phyloP scores from a whole-genome alignment of 176 grass and related monocot species.

The Tillandsia fasciculata region DNA sequence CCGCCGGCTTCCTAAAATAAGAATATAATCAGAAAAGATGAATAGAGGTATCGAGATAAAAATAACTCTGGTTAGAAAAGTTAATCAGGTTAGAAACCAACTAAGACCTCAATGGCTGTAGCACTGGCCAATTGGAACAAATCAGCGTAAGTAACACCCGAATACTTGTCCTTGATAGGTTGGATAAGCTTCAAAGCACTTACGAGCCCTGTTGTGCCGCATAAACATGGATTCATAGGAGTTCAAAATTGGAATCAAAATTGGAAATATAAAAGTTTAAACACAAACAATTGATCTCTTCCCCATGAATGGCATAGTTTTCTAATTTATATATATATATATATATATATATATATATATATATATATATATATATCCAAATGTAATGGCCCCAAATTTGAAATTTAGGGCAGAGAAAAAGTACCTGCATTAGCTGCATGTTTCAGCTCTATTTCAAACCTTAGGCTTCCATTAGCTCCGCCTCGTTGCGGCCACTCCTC shows the following conservation, averaged over 20 bases:
- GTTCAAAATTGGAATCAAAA: background rate
- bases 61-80: background rate
- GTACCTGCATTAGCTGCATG: slow-evolving; percentile 98
- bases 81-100: slow-evolving; percentile 6
- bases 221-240: background rate
- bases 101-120: slow-evolving; percentile 75
- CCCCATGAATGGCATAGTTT: no score
- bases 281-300: no score
- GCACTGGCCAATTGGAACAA: slow-evolving; percentile 91
- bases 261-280: background rate
- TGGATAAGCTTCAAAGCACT: slow-evolving; percentile 77
- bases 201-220: slow-evolving; percentile 38
- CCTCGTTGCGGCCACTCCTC: slow-evolving; percentile 76
- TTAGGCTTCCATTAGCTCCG: slow-evolving; percentile 92
- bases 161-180: slow-evolving; percentile 76
- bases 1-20: slow-evolving; percentile 72
- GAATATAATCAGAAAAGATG: slow-evolving; percentile 9
- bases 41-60: background rate
- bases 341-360: no score
- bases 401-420: background rate
- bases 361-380: no score
- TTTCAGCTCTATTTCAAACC: slow-evolving; percentile 84
- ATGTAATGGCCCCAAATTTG: no score
- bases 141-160: slow-evolving; percentile 66
- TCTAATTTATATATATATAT: no score